Evolutionary conservation across 495 filamentous ascomycete species (phyloP).

Genomic region (Penicillium atrosanguineum): DNA sequence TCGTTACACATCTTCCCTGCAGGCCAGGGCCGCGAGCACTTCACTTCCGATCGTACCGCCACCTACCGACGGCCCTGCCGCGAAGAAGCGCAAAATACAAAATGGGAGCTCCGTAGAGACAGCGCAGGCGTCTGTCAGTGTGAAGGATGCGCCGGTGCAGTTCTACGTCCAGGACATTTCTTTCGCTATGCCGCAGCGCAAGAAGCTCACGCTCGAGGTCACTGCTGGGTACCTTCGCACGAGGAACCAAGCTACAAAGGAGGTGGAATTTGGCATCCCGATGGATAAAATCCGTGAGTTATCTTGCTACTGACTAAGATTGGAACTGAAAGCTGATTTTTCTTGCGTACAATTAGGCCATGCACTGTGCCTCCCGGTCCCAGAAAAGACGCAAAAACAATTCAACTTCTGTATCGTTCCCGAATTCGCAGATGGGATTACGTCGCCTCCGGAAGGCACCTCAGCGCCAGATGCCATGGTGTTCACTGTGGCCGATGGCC

Average conservation of each 20-base stretch:
- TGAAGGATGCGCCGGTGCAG: constrained; percentile 37
- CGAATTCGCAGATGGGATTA: constrained; percentile 54
- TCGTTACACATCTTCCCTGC: constrained; percentile 45
- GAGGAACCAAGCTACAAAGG: constrained; percentile 59
- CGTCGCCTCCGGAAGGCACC: constrained; percentile 32
- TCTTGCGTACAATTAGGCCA: constrained; percentile 53
- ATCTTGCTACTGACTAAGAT: background rate
- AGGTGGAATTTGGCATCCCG: constrained; percentile 65
- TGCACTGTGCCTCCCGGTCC: constrained; percentile 77
- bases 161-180: constrained; percentile 70
- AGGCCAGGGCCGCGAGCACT: constrained; percentile 33
- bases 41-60: constrained; percentile 25
- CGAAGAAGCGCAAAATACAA: constrained; percentile 58
- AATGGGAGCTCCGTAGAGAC: constrained; percentile 40
- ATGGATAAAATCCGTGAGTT: constrained; percentile 73
- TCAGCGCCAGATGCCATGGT: constrained; percentile 66
- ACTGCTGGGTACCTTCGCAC: constrained; percentile 63
- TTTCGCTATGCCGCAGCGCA: constrained; percentile 78
- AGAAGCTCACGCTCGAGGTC: constrained; percentile 84
- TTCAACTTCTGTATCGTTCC: constrained; percentile 89
- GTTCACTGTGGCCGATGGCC: constrained; percentile 75
- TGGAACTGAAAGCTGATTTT: background rate
- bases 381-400: constrained; percentile 85
- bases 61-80: constrained; percentile 33
- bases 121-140: constrained; percentile 41